phyloP scores from a whole-genome alignment of 371 early-diverging fungal species.

The Rhizopus stolonifer region DNA sequence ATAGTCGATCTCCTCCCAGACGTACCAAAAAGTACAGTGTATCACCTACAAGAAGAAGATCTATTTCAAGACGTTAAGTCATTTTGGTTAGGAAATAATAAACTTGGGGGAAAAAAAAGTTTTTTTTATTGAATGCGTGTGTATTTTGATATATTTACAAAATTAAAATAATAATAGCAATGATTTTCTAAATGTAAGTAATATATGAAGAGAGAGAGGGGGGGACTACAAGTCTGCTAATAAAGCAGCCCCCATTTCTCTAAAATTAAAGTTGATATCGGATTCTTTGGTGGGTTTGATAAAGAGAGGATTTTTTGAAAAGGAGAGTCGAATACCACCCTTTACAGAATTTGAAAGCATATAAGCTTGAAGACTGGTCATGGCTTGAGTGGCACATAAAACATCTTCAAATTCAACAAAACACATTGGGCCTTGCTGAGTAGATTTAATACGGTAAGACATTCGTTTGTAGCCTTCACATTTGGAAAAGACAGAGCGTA shows the following conservation, averaged over 20 bases:
- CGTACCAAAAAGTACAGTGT: slow-evolving; percentile 13
- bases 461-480: slow-evolving; percentile 85
- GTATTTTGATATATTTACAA: too few species aligned
- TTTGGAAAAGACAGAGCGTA: slow-evolving; percentile 69
- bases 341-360: slow-evolving; percentile 82
- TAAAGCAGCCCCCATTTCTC: slow-evolving; percentile 31
- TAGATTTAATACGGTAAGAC: slow-evolving; percentile 75
- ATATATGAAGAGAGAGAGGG: neutral
- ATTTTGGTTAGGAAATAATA: too few species aligned
- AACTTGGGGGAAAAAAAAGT: neutral
- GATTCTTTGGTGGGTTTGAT: slow-evolving; percentile 2
- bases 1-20: slow-evolving; percentile 21
- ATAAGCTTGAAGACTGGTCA: slow-evolving; percentile 78
- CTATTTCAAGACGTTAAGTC: slow-evolving; percentile 1
- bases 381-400: slow-evolving; percentile 80
- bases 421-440: slow-evolving; percentile 82
- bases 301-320: slow-evolving; percentile 91
- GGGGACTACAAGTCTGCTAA: slow-evolving; percentile 15
- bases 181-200: neutral
- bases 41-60: slow-evolving; percentile 7
- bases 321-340: slow-evolving; percentile 90
- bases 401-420: slow-evolving; percentile 91
- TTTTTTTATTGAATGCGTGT: too few species aligned
- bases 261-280: slow-evolving; percentile 15
- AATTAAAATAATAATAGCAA: too few species aligned